Evolutionary conservation across 139 green algal species (phyloP), one percentile per base, ranked within the genome.

Genomic region (Chlorella sp.): DNA sequence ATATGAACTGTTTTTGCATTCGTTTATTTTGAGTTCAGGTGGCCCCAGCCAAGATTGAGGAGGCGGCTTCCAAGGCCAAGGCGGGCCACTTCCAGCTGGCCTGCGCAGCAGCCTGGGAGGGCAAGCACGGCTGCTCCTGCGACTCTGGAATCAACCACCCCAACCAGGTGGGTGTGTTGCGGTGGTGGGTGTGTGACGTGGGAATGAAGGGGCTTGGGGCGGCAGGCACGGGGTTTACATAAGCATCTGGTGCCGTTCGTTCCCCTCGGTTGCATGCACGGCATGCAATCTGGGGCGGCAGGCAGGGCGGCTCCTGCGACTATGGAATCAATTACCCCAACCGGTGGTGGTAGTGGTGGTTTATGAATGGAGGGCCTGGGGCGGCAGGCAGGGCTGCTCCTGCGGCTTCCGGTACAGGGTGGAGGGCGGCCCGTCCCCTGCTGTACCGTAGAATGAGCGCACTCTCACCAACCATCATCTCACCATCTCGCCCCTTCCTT

Each of bases 141-240:
- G 97, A 99, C 28, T 92, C 92, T 24, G 97, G 97, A 84, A 97
- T 99, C 90, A 98, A 98, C 85, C 96, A 98, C 90, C 98, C 98
- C 81, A 97, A 98, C 90, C 96, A 98, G 94, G 87, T 75, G 64
- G 3, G 86, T n/a, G 79, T 15, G 61, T n/a, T 21, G 22, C 18
- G 0, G 32, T 40, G 48, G 48, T 57, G 48, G 48, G 26, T 15
- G 19, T 36, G 1, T 57, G 77, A 9, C 77, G 16, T 83, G 77
- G 32, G 36, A 34, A n/a, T 57, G 36, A 34, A n/a, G 40, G 32
- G 48, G 48, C 81, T 3, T 4, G 28, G 1, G 30, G 19, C 14
- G n/a, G 3, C 26, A n/a, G 30, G 40, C n/a, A n/a, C 32, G 30
- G 48, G n/a, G 7, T 53, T 42, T 16, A 32, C 36, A 14, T 18